Conservation (phyloP, 83 land plant genomes). For the Thuja plicata region DNA sequence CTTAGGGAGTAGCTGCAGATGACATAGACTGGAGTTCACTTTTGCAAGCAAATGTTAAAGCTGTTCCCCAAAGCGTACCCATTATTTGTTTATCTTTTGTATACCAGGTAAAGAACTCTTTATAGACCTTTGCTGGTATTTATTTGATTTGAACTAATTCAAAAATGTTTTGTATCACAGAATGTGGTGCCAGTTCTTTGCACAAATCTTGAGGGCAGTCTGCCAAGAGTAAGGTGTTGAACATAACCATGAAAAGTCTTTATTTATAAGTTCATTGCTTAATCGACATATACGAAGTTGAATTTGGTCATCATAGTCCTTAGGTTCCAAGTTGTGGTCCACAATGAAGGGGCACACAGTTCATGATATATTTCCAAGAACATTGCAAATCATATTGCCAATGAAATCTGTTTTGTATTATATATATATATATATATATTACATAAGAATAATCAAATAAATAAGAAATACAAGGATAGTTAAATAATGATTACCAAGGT, state of each 20-base stretch:
- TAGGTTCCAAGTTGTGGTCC: background rate
- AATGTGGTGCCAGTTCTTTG: constrained; percentile 98
- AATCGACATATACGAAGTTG: background rate
- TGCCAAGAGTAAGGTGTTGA: constrained; percentile 74
- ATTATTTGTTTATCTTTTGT: constrained; percentile 91
- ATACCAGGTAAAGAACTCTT: constrained; percentile 63
- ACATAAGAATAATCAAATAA: no score
- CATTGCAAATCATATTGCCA: background rate
- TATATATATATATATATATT: no score
- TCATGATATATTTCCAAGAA: background rate
- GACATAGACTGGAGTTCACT: constrained; percentile 71
- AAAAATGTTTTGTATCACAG: constrained; percentile 35
- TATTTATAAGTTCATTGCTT: background rate
- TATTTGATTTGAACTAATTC: constrained; percentile 4
- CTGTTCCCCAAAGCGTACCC: constrained; percentile 90
- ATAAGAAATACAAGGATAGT: no score
- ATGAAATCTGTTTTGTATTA: background rate
- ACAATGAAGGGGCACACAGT: background rate
- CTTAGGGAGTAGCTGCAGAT: constrained; percentile 75
- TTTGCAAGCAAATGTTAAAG: constrained; percentile 69
- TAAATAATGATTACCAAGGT: no score
- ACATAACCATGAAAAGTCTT: background rate
- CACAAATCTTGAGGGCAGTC: constrained; percentile 92
- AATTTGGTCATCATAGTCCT: background rate
- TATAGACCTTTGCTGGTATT: background rate